These are phyloP conservation scores for Aureobasidium melanogenum DNA, from an alignment of 2,329 filamentous ascomycete species.

Conservation along the genomic window DNA sequence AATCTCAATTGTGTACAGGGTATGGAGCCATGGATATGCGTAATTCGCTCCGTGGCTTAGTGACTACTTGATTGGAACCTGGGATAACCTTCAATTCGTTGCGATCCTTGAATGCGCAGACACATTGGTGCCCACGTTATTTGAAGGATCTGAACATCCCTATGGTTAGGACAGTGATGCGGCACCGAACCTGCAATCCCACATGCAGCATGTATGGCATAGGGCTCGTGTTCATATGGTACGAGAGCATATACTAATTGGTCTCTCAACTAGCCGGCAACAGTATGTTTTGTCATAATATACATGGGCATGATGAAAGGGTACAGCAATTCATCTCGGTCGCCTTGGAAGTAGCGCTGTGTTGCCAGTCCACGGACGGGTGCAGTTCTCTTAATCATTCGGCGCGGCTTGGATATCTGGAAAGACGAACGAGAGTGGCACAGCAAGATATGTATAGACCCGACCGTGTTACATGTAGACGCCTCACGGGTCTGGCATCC, in stretches of 20 bases:
- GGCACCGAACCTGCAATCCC: not conserved
- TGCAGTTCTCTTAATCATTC: not conserved
- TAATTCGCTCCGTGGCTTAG: not conserved
- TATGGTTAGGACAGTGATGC: not conserved
- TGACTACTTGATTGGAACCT: not conserved
- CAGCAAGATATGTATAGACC: not conserved
- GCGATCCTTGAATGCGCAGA: not conserved
- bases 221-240: not conserved
- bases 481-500: not conserved
- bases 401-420: not conserved
- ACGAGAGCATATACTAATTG: not conserved
- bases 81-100: not conserved
- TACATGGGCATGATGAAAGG: not conserved
- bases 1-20: not conserved
- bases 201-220: not conserved
- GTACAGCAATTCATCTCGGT: not conserved
- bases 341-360: not conserved
- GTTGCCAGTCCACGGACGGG: not conserved
- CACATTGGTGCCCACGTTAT: not conserved
- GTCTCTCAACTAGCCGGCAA: not conserved
- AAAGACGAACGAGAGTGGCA: not conserved
- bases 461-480: not conserved
- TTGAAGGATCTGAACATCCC: not conserved
- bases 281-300: not conserved
- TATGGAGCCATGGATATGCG: not conserved